Base-by-base conservation (phyloP, 768 basidiomycete species). In the Boletus rubropictus region DNA sequence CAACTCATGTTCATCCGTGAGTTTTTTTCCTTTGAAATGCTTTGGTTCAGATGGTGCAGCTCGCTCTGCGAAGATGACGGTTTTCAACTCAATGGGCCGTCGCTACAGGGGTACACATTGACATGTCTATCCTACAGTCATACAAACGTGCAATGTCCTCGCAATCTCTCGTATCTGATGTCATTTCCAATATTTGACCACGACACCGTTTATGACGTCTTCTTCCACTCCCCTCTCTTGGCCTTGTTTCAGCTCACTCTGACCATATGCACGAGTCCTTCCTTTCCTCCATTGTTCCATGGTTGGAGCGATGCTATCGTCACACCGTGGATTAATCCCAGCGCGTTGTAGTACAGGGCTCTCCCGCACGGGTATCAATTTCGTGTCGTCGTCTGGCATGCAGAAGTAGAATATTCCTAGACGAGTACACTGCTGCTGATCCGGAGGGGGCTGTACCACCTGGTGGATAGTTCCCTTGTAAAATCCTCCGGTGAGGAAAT, bases 381-480 rank as follows among this genome's bases (percentile, higher is more conserved):
- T 68, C 36, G 73, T 71, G 24, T 71, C 56, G 56, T 82, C 80
- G 50, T 82, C 74, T 0, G 74, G 63, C 69, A 72, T 67, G 27
- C 61, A 63, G 53, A 84, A 83, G 61, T 82, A 82, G 58, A 82
- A 81, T 3, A 74, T 69, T 0, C 81, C 80, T 2, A 82, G 67
- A 8, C 81, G 76, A 14, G 74, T 67, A 50, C 70, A 63, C 25
- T 57, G 60, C 25, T 64, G 73, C 52, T 83, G 81, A 49, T 81
- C 79, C 0, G 58, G 53, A 9, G 80, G 81, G 2, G 80, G 82
- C 53, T 77, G 77, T 3, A 80, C 68, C 15, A 83, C 80, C 12
- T 80, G 75, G 54, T 83, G 81, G 41, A 81, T 75, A 1, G 81
- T 82, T 11, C 73, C 76, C 27, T 69, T 72, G 62, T 82, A 82